Percentiles rank a stretch among this genome's conserved stretches.
Conservation (phyloP, 208 protist genomes). For the Naegleria lovaniensis region DNA sequence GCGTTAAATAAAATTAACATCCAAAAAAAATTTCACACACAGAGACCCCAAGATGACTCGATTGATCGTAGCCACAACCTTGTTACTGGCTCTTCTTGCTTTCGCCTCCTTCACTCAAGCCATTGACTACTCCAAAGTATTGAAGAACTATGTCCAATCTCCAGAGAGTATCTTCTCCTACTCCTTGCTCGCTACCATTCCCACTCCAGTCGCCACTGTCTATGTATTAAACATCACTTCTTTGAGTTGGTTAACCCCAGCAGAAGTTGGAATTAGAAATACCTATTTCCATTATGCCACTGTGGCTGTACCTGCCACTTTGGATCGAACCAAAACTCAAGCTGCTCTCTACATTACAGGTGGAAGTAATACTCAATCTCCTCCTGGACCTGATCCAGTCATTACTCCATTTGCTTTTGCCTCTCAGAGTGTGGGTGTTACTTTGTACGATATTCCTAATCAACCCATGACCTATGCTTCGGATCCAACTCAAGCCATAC, state of each 20-base stretch:
- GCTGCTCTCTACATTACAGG: neutral
- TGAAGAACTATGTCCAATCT: neutral
- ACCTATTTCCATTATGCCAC: neutral
- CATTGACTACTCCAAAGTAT: neutral
- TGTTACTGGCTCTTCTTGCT: too few relatives aligned
- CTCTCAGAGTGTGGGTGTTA: neutral
- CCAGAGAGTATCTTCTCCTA: neutral
- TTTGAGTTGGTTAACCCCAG: neutral
- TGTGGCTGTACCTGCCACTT: neutral
- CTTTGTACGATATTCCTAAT: neutral
- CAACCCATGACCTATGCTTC: constrained; percentile 36
- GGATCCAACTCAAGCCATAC: constrained; percentile 29
- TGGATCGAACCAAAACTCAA: neutral
- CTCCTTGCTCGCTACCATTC: neutral
- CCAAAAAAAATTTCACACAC: too few relatives aligned
- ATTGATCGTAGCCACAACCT: too few relatives aligned
- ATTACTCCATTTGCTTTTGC: neutral
- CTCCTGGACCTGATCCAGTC: neutral
- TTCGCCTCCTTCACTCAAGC: too few relatives aligned
- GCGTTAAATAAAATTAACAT: too few relatives aligned
- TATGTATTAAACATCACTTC: neutral
- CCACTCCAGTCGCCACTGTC: neutral
- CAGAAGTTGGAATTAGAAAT: neutral
- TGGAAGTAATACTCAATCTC: neutral
- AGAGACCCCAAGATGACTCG: too few relatives aligned